These are phyloP conservation scores for Senna tora DNA, from an alignment of 306 rosid genomes.

Conservation along the genomic window DNA sequence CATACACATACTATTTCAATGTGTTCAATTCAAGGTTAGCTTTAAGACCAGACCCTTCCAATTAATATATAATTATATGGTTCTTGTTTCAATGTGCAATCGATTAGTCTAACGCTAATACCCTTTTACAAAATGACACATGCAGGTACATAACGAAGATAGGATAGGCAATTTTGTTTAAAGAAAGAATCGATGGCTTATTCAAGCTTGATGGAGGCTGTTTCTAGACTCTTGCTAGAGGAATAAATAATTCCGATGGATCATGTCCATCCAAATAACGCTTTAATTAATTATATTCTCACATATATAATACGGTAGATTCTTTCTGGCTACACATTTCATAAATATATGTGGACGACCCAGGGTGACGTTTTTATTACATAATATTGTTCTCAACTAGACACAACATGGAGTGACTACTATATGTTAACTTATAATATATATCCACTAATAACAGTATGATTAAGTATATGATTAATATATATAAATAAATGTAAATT, in stretches of 20 bases:
- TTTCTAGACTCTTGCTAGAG: no score
- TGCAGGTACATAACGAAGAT: no score
- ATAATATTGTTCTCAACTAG: conserved; percentile 26
- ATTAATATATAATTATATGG: no score
- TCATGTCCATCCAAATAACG: not conserved
- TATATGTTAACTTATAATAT: conserved; percentile 30
- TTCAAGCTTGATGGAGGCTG: not conserved
- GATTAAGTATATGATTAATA: no score
- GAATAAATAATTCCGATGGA: not conserved
- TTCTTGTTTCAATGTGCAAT: no score
- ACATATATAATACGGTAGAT: not conserved
- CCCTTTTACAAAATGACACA: not conserved
- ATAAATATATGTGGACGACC: no score
- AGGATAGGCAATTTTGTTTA: not conserved
- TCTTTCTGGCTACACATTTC: no score
- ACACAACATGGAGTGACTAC: conserved; percentile 36
- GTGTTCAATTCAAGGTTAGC: no score
- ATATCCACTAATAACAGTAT: conserved; percentile 10
- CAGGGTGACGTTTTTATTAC: conserved; percentile 20
- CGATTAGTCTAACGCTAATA: no score
- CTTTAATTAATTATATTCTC: not conserved
- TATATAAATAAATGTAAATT: no score
- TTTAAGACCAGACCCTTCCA: no score
- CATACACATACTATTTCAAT: no score
- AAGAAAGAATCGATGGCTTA: not conserved